Percentiles rank a stretch among this genome's conserved stretches.
phyloP scores from a whole-genome alignment of 306 rosid species.

The Prosopis cineraria region DNA sequence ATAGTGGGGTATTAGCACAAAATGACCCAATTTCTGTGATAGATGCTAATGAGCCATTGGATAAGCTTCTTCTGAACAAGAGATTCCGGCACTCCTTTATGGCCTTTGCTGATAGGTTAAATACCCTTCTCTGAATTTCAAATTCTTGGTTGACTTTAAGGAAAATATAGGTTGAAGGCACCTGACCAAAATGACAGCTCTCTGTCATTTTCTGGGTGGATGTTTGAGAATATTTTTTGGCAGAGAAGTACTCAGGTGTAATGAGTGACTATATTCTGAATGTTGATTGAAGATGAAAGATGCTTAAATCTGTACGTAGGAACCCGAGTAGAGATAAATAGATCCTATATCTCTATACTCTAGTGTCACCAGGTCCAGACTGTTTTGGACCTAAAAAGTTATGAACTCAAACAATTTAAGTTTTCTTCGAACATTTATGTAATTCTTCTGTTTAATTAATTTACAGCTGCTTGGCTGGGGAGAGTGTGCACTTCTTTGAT shows the following conservation, averaged over 20 bases:
- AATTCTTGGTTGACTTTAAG: conserved; percentile 15
- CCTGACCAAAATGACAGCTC: background rate
- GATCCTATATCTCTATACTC: background rate
- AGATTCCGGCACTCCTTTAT: conserved; percentile 87
- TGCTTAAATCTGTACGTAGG: conserved; percentile 25
- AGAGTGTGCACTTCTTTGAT: conserved; percentile 85
- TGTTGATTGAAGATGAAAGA: conserved; percentile 8
- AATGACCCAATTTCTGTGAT: conserved; percentile 55
- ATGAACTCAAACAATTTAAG: background rate
- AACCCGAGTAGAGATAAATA: conserved; percentile 23
- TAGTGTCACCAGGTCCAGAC: conserved; percentile 10
- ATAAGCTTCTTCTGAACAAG: conserved; percentile 80
- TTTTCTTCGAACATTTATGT: conserved; percentile 5
- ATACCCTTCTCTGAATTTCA: conserved; percentile 18
- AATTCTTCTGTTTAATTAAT: conserved; percentile 34
- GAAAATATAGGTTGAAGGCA: background rate
- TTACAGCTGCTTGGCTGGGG: conserved; percentile 98
- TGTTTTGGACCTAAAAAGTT: conserved; percentile 8
- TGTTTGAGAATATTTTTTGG: too few species aligned
- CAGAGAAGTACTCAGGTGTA: conserved; percentile 13
- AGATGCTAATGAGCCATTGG: conserved; percentile 82
- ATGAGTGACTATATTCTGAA: conserved; percentile 5
- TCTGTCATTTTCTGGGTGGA: background rate
- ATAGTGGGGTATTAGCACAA: conserved; percentile 70
- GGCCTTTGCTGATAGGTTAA: conserved; percentile 93